Evolutionary conservation across 176 grass and related monocot genomes (phyloP), one percentile per base, ranked within the genome.

Genomic region (Rhynchospora pubera): DNA sequence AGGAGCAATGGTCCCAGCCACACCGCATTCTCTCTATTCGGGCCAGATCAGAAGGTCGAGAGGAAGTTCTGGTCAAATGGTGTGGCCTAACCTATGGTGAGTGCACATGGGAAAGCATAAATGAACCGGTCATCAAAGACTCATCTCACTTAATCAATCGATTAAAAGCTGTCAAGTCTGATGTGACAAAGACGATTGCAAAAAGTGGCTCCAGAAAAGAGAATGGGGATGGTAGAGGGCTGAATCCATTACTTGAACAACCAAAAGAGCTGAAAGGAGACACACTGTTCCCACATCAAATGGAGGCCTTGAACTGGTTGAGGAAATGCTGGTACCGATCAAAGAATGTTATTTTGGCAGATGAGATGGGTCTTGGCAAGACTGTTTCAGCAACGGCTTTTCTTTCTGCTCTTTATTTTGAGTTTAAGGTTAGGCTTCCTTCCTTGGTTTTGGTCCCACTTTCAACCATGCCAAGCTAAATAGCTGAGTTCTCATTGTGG

Each of bases 291-390:
- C 96, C 96, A 26, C 96, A 99, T 89, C 96, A 99, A 86, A 82
- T 95, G 74, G 96, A 99, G 87, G 96, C 96, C 82, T 89, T 99
- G 86, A 99, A 99, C 76, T 99, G 96, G 96, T 86, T 99, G 39
- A 93, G 96, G 63, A 99, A 93, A 85, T 99, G 96, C 83, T 99
- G 96, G 96, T 85, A 77, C 32, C 92, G 82, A 79, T 93, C 90
- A 65, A 99, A 95, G 85, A 99, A 99, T 93, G 96, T 99, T 46
- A 99, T 99, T 83, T 89, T 99, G 73, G 96, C 96, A 82, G 96
- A 99, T 93, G 96, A 99, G 85, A 99, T 99, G 96, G 96, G 96
- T 56, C 96, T 99, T 65, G 96, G 96, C 30, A 99, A 99, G 86
- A 99, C 96, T 18, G 89, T 99, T 65, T 99, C 96, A 53, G 96